A percentile compares a stretch with the other conserved stretches of the same genome.
Evolutionary conservation across 208 protist genomes (phyloP).

Genomic region (Porcisia hertigi): DNA sequence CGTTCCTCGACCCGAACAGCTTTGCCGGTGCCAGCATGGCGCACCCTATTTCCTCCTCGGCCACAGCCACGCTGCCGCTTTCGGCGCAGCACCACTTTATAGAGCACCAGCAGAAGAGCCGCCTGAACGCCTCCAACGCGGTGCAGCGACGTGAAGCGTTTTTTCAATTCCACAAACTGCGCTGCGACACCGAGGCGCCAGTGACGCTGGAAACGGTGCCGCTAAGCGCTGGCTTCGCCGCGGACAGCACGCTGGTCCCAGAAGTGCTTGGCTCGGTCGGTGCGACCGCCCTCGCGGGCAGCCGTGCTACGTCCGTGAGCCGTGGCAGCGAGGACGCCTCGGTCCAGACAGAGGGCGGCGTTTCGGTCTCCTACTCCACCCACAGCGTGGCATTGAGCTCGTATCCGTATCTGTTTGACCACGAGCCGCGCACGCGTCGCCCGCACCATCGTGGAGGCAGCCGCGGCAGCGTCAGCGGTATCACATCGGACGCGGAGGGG

Average conservation of each 20-base stretch:
- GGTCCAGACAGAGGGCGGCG: constrained; percentile 21
- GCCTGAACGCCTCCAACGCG: constrained; percentile 15
- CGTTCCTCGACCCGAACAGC: constrained; percentile 31
- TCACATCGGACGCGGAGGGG: constrained; percentile 13
- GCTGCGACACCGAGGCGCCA: constrained; percentile 24
- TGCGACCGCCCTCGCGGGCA: constrained; percentile 1
- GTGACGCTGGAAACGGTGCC: constrained; percentile 32
- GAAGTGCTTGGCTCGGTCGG: constrained; percentile 13
- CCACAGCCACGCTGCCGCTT: not conserved
- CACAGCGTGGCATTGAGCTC: constrained; percentile 33
- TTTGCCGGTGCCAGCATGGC: constrained; percentile 3
- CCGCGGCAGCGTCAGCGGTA: constrained; percentile 13
- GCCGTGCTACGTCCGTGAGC: not conserved
- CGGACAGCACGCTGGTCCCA: constrained; percentile 10
- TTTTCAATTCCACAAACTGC: constrained; percentile 33
- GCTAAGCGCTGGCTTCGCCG: constrained; percentile 20
- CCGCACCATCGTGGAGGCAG: constrained; percentile 10
- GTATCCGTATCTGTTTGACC: constrained; percentile 32
- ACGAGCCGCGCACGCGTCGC: constrained; percentile 21
- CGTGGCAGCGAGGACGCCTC: constrained; percentile 1
- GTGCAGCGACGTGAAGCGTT: constrained; percentile 29
- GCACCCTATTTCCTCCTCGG: not conserved
- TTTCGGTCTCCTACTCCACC: constrained; percentile 22
- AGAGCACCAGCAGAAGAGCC: constrained; percentile 21
- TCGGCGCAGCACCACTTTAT: constrained; percentile 21